Base-by-base conservation (phyloP, 2,329 filamentous ascomycete genomes). In the Pseudopithomyces chartarum region DNA sequence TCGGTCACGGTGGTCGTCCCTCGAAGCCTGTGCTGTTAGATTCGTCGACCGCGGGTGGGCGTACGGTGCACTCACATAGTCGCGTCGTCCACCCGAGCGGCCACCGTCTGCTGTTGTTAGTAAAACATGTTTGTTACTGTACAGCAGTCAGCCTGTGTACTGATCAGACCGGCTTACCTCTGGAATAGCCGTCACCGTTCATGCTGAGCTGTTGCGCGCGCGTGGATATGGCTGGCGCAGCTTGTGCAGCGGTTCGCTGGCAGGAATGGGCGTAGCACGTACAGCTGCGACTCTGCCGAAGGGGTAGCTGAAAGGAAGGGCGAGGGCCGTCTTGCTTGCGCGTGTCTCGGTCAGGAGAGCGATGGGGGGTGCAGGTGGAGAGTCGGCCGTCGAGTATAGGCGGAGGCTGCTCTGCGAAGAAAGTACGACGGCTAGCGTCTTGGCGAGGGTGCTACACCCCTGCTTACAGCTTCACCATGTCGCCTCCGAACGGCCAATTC, bases 111-210 rank as follows among this genome's bases (percentile, higher is more conserved):
- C 60, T 65, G 52, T 51, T 64, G 69, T 73, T 68, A 73, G 70
- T 71, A 57, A 58, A 44, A 34, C 48, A 51, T 46, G 57, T 54
- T 59, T 60, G 55, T 49, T 64, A 64, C 73, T 74, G 64, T 61
- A 65, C 67, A 67, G 58, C 66, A 67, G 69, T 73, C 74, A 76
- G 74, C 69, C 65, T 62, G 63, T 66, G 60, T 69, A 73, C 65
- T 72, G 66, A 56, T 55, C 57, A 55, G 46, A 60, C 57, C 54
- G 65, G 73, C 81, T 76, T 81, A 91, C 90, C 90, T 86, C 90
- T 86, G 68, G 89, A 87, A 73, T 93, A 94, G 76, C 83, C 89
- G 76, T 94, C 90, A 74, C 90, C 90, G 89, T 94, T 94, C 91
- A 95, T 95, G 58, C 59, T 60, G 58, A 59, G 58, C 50, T 61